Conservation (phyloP, 2,329 filamentous ascomycete species). For the Epicoccum sorghinum region DNA sequence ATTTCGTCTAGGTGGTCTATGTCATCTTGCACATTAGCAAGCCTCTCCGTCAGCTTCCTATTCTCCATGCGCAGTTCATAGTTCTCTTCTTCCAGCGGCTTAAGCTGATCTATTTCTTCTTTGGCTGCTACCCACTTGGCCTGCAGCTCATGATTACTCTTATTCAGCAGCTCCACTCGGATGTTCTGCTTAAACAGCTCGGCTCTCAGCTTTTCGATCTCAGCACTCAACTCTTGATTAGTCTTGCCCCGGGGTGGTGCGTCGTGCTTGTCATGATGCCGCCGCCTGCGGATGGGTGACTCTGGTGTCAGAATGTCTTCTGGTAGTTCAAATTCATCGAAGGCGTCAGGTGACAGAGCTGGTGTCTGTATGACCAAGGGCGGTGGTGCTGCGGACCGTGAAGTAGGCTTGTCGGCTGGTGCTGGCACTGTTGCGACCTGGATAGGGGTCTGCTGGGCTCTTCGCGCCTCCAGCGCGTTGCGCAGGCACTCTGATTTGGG, state of each 20-base stretch:
- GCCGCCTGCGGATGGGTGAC: slow-evolving; percentile 34
- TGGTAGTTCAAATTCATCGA: slow-evolving; percentile 38
- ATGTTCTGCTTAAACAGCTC: slow-evolving; percentile 40
- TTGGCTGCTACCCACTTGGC: slow-evolving; percentile 32
- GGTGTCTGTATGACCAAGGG: slow-evolving; percentile 12
- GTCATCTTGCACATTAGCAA: slow-evolving; percentile 30
- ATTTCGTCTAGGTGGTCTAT: slow-evolving; percentile 19
- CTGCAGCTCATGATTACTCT: slow-evolving; percentile 39
- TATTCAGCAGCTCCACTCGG: slow-evolving; percentile 38
- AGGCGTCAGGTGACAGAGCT: slow-evolving; percentile 23
- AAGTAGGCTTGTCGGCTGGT: not conserved
- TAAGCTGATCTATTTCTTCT: slow-evolving; percentile 34
- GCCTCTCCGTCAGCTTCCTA: slow-evolving; percentile 23
- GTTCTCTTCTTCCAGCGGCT: slow-evolving; percentile 35
- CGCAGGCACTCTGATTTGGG: slow-evolving; percentile 45
- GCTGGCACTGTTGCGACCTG: slow-evolving; percentile 4
- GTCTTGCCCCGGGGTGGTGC: slow-evolving; percentile 33
- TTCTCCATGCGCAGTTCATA: slow-evolving; percentile 36
- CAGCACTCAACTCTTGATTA: slow-evolving; percentile 36
- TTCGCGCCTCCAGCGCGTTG: slow-evolving; percentile 39
- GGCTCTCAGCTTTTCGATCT: slow-evolving; percentile 35
- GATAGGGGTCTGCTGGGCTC: slow-evolving; percentile 30
- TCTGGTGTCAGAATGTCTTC: slow-evolving; percentile 39
- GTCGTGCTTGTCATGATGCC: slow-evolving; percentile 30
- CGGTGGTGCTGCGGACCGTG: not conserved